Percentiles rank a stretch among this genome's conserved stretches.
Conservation (phyloP, 768 basidiomycete species). For the Boletus tomentosulus region DNA sequence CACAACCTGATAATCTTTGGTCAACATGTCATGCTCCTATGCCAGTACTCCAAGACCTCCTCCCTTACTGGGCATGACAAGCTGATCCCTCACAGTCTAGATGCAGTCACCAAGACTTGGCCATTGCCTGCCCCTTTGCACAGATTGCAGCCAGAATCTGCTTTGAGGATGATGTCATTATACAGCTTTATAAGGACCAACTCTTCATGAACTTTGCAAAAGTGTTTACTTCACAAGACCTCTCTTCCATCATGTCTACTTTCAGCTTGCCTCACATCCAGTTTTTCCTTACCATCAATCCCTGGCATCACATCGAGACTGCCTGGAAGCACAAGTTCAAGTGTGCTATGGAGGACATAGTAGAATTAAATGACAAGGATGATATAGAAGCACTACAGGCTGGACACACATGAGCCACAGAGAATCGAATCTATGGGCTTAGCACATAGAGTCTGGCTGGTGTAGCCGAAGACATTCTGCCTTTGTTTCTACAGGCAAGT, state of each 20-base stretch:
- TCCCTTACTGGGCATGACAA: background rate
- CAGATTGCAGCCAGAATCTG: background rate
- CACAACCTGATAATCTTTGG: slow-evolving; percentile 1
- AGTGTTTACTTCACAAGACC: background rate
- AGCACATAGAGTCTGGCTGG: background rate
- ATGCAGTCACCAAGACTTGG: background rate
- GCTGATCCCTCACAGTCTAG: slow-evolving; percentile 1
- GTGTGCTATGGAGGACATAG: background rate
- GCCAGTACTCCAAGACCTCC: background rate
- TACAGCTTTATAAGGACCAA: slow-evolving; percentile 3
- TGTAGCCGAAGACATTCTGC: background rate
- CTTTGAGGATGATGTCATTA: background rate
- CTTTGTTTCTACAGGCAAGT: slow-evolving; percentile 1
- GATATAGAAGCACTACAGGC: background rate
- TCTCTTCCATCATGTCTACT: background rate
- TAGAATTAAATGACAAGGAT: background rate
- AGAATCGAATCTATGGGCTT: slow-evolving; percentile 2
- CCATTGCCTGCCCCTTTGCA: background rate
- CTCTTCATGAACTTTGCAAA: slow-evolving; percentile 17
- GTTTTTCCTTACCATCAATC: background rate
- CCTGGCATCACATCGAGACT: slow-evolving; percentile 3
- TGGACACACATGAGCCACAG: background rate
- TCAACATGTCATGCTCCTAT: background rate
- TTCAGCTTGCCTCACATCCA: background rate
- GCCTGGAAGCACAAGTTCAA: slow-evolving; percentile 7